A percentile compares a stretch with the other conserved stretches of the same genome.
phyloP scores from a whole-genome alignment of 768 basidiomycete species.

The Kwoniella heveanensis region DNA sequence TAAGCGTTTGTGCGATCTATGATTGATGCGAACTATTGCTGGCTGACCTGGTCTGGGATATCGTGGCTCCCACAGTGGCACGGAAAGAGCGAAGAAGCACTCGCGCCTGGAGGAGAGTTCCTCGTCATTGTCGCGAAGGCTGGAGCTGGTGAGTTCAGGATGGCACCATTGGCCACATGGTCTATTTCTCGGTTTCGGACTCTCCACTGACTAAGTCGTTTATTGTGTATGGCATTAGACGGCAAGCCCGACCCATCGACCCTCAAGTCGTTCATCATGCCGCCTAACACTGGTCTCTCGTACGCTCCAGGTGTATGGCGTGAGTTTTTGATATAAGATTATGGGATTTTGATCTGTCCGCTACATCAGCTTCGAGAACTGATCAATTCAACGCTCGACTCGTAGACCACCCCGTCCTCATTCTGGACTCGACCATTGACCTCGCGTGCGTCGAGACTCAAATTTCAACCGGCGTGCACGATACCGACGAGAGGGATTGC shows the following conservation, averaged over 20 bases:
- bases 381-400: no score
- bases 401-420: conserved; percentile 86
- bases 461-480: conserved; percentile 71
- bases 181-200: no score
- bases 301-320: conserved; percentile 88
- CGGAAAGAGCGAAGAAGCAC: conserved; percentile 58
- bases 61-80: conserved; percentile 53
- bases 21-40: no score
- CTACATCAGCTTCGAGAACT: no score
- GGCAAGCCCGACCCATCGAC: conserved; percentile 75
- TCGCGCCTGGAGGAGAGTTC: conserved; percentile 62
- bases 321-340: conserved; percentile 64
- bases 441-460: conserved; percentile 87
- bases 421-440: conserved; percentile 52
- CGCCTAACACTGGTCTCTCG: conserved; percentile 75
- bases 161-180: no score
- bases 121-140: conserved; percentile 86
- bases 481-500: conserved; percentile 66
- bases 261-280: conserved; percentile 79
- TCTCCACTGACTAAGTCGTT: not conserved
- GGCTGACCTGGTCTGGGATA: not conserved
- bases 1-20: no score
- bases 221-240: conserved; percentile 55
- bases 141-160: conserved; percentile 59
- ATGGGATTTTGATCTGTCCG: no score